phyloP scores from a whole-genome alignment of 2,329 filamentous ascomycete genomes.

The Nothomitra cinnamomea region DNA sequence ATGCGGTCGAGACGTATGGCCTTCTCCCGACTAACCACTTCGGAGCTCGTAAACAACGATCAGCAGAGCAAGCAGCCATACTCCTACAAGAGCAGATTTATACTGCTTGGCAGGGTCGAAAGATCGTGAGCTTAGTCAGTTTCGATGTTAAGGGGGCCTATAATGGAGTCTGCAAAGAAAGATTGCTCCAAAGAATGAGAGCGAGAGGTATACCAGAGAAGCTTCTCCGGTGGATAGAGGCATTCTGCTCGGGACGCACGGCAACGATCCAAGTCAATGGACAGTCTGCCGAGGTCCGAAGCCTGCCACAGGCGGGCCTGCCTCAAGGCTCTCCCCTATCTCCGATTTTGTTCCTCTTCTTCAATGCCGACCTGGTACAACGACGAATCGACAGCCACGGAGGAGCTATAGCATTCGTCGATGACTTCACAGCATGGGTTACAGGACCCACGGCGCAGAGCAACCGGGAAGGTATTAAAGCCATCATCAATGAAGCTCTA shows the following conservation, averaged over 20 bases:
- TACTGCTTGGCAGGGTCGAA: no score
- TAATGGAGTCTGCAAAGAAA: no score
- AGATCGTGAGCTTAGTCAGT: no score
- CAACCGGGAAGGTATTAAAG: no score
- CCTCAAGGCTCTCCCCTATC: background rate
- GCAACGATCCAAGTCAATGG: slow-evolving; percentile 11
- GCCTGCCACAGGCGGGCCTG: background rate
- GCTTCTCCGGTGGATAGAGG: slow-evolving; percentile 13
- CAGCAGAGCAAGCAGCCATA: slow-evolving; percentile 19
- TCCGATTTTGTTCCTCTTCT: background rate
- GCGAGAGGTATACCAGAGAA: no score
- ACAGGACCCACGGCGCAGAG: no score
- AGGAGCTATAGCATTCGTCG: no score
- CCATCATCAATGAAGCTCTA: no score
- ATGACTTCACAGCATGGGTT: no score
- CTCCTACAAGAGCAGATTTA: no score
- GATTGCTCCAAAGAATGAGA: no score
- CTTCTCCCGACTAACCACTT: slow-evolving; percentile 23
- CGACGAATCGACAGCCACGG: background rate
- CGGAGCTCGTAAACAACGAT: slow-evolving; percentile 21
- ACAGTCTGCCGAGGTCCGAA: background rate
- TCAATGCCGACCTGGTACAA: background rate
- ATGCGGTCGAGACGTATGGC: slow-evolving; percentile 16
- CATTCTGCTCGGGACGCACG: slow-evolving; percentile 15
- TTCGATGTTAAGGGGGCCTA: no score